These are phyloP conservation scores for Wallemia ichthyophaga DNA, from an alignment of 1,284 basidiomycete genomes.

Conservation along the genomic window DNA sequence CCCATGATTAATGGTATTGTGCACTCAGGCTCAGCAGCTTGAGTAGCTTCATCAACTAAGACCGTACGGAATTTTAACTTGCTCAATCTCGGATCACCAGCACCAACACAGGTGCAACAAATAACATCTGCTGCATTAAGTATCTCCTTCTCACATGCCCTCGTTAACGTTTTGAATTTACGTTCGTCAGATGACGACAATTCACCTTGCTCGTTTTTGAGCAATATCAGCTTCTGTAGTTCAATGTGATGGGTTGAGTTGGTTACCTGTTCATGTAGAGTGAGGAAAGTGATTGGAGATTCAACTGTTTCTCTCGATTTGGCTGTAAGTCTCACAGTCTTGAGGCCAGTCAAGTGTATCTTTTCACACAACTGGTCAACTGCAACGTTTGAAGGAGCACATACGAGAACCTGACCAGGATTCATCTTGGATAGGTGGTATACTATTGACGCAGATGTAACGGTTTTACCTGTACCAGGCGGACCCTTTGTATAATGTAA, in stretches of 20 bases:
- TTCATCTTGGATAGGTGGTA: slow-evolving; percentile 99
- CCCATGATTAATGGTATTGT: slow-evolving; percentile 97
- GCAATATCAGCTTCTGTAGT: slow-evolving; percentile 82
- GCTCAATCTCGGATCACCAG: slow-evolving; percentile 75
- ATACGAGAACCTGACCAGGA: slow-evolving; percentile 91
- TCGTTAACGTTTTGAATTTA: slow-evolving; percentile 83
- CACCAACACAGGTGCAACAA: slow-evolving; percentile 92
- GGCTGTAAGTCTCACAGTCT: slow-evolving; percentile 87
- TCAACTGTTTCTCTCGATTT: slow-evolving; percentile 94
- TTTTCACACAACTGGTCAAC: slow-evolving; percentile 98
- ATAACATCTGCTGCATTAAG: slow-evolving; percentile 84
- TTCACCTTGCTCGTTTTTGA: slow-evolving; percentile 93
- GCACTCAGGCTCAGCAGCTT: slow-evolving; percentile 96
- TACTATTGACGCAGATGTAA: slow-evolving; percentile 96
- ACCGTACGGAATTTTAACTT: slow-evolving; percentile 97
- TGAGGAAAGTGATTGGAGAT: slow-evolving; percentile 71
- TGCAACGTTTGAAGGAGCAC: slow-evolving; percentile 95
- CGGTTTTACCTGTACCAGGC: slow-evolving; percentile 95
- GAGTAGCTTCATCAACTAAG: slow-evolving; percentile 92
- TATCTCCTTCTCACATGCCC: slow-evolving; percentile 92
- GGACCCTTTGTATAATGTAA: slow-evolving; percentile 28
- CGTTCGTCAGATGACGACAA: slow-evolving; percentile 83
- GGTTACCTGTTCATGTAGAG: slow-evolving; percentile 86
- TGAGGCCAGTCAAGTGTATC: slow-evolving; percentile 84
- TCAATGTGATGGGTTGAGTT: slow-evolving; percentile 83